phyloP scores from a whole-genome alignment of 73 alveolate genomes.

The Paramecium primaurelia region DNA sequence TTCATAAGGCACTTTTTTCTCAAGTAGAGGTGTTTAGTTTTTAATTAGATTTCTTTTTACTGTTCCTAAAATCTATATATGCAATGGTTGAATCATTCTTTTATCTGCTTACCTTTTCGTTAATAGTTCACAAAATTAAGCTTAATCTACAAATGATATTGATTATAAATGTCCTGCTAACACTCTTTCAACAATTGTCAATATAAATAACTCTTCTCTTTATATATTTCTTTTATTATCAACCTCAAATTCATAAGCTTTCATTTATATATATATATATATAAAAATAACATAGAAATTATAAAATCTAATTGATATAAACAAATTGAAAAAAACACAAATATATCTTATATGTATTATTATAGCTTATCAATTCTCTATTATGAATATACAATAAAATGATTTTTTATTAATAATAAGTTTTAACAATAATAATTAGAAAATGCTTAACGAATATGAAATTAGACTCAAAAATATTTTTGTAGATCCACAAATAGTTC shows the following conservation, averaged over 20 bases:
- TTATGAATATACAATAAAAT: no score
- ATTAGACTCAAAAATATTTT: neutral
- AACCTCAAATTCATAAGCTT: neutral
- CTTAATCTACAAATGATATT: neutral
- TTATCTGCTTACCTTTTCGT: neutral
- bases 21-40: neutral
- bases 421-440: neutral
- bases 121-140: neutral
- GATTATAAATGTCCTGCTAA: neutral
- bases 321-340: no score
- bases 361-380: no score
- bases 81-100: neutral
- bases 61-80: neutral
- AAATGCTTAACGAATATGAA: neutral
- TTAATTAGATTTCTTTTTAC: neutral
- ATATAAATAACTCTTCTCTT: neutral
- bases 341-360: no score
- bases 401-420: neutral
- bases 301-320: neutral
- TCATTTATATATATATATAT: neutral
- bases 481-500: neutral
- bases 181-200: conserved; percentile 24
- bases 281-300: neutral
- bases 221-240: neutral
- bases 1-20: neutral